Evolutionary conservation across 1,284 basidiomycete species (phyloP), one percentile per base, ranked within the genome.

Genomic region (Xanthoconium separans): DNA sequence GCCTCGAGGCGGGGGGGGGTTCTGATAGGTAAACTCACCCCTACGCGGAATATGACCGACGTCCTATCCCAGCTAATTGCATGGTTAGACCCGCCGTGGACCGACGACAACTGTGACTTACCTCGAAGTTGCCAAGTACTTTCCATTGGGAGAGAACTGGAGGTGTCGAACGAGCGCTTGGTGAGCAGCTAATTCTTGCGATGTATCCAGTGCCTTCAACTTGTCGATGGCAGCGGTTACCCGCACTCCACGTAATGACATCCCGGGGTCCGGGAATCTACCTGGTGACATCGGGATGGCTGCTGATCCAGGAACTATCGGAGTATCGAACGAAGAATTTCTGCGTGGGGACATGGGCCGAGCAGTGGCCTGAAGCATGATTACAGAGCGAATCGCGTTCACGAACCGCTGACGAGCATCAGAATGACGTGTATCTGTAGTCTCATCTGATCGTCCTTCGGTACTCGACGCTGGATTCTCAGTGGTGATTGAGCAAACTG

Each of bases 21-120:
- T 49, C 41, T 48, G 30, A 52, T 46, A 29, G 12, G 53, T 51
- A 20, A 54, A 70, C 77, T 63, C 65, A 85, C 85, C 50, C 80
- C 84, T 22, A 90, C 84, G 55, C 77, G 80, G 71, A 89, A 90
- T 45, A 91, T 83, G 22, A 86, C 77, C 1, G 85, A 85, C 1
- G 88, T 91, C 55, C 83, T 75, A 65, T 91, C 88, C 89, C 89
- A 91, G 60, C 87, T 89, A 20, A 45, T 53, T 20, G 42, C 56
- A 31, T 27, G 47, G 50, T 61, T 31, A 66, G 58, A 34, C 20
- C 6, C 24, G 29, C 8, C 16, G 53, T 40, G 7, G 18, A 30
- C 20, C 30, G 11, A 24, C 24, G 51, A 46, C 33, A 20, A 20
- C 20, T 15, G 10, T 20, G 15, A 39, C 58, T 20, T 29, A 61